Evolutionary conservation across 1,139 yeast species (phyloP), one percentile per base, ranked within the genome.

Genomic region (Arxiozyma bovina): DNA sequence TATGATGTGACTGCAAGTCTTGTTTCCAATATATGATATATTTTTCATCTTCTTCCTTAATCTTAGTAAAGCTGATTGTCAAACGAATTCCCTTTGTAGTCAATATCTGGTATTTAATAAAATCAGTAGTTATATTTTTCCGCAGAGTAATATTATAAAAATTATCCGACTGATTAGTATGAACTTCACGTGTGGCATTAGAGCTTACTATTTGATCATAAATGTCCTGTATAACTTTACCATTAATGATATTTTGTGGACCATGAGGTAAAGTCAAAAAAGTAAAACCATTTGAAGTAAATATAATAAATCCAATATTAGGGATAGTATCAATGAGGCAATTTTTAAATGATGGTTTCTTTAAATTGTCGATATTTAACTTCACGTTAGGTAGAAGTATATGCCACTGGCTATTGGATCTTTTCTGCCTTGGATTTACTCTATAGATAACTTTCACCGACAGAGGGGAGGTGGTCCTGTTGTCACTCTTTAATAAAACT

Each of bases 221-320:
- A 15, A 22, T 42, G 6, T 45, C 46, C 27, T 11, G 46, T 6
- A 58, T 47, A 30, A 41, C 30, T 18, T 44, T 42, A 15, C 56
- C 61, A 15, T 47, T 50, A 30, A 62, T 52, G 1, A 50, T 25
- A 38, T 60, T 60, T 41, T 54, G 56, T 23, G 60, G 55, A 6
- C 61, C 60, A 43, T 48, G 52, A 4, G 63, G 59, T 23, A 57
- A 38, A 4, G 50, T 49, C 17, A 60, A 52, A 43, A 62, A 60
- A 22, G 21, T 8, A 12, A 55, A 45, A 9, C 54, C 53, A 22
- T 50, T 45, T 8, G 27, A 40, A 2, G 58, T 52, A 47, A 60
- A 57, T 7, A 62, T 43, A 41, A 61, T 54, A 42, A 58, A 55
- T 4, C 63, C 64, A 23, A 60, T 51, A 45, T 60, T 56, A 18